Base-by-base conservation (phyloP, 768 basidiomycete genomes). In the Pisolithus marmoratus region DNA sequence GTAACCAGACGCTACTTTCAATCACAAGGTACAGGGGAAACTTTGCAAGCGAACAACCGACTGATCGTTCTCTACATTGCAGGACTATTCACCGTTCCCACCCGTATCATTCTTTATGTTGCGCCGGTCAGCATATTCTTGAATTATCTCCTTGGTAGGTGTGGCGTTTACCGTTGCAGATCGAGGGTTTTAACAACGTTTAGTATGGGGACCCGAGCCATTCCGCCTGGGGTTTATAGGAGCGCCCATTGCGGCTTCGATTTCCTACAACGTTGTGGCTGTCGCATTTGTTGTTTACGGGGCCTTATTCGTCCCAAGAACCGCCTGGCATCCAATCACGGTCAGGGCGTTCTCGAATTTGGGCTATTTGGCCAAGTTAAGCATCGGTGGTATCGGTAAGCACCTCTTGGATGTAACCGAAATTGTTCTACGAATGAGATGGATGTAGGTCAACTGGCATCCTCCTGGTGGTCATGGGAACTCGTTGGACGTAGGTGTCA, bases 391-490 rank as follows among this genome's bases (percentile, higher is more conserved):
- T 22, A 81, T 90, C 9, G 86, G 84, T 76, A 50, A 45, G 76
- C 64, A 31, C 19, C 19, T 38, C n/a, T 3, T 38, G 23, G 4
- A 31, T 22, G 22, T 17, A 45, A 8, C 12, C n/a, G 40, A 19
- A 41, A 19, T 20, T 12, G 4, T 41, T 22, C 14, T 8, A 41
- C 9, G 27, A 50, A 29, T 14, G 23, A 9, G 3, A 24, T 22
- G 20, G 15, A n/a, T 29, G 38, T 54, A 77, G 83, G 84, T 3
- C 91, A 92, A 66, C 84, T 84, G 2, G 90, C 87, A 2, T 83
- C 83, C 1, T 94, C 95, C 68, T 97, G 94, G 94, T 97, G 94
- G 94, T 87, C 87, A 29, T 95, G 94, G 95, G 93, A 95, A 66
- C 76, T 92, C 2, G 73, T 91, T 40, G 85, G 83, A 27, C 70